Evolutionary conservation across 768 basidiomycete genomes (phyloP), one percentile per base, ranked within the genome.

Genomic region (Candolleomyces efflorescens): DNA sequence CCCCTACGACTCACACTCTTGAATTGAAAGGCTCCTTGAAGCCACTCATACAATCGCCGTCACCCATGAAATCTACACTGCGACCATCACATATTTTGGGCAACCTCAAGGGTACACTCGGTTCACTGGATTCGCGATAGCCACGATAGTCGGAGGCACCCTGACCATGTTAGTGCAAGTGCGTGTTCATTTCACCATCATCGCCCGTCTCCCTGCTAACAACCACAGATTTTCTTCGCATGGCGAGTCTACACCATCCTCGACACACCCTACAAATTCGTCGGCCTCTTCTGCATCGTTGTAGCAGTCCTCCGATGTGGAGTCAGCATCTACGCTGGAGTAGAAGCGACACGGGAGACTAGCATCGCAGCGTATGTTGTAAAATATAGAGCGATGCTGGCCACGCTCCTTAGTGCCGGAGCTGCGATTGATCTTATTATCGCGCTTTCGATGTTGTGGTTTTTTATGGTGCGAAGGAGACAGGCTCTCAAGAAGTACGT

Each of bases 151-250:
- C 20, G 71, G 71, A 27, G 68, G 66, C 3, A 36, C 64, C 3
- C 69, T 73, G 12, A 72, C 71, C 4, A 54, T 68, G 12, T 60
- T 65, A n/a, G 67, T 69, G 7, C 70, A 74, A 59, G 68, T 71
- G 13, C 20, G 36, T 39, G 11, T 18, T 45, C 26, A 17, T 11
- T 37, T 12, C 17, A 11, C 5, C 15, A 11, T 11, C 15, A 20
- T 48, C 3, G 3, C 11, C 18, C 32, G 13, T 37, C 24, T 17
- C 22, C n/a, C 44, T 27, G 17, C 36, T 27, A 24, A 15, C 43
- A 10, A 39, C 39, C 46, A 11, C 58, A 74, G 71, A 57, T 61
- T 7, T 74, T 72, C 64, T 73, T 73, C 53, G 62, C 70, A 11
- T 60, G 67, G n/a, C 69, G 74, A 4, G 61, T 72, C 2, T 63